Evolutionary conservation across 768 basidiomycete species (phyloP), one percentile per base, ranked within the genome.

Genomic region (Suillus alpinus): DNA sequence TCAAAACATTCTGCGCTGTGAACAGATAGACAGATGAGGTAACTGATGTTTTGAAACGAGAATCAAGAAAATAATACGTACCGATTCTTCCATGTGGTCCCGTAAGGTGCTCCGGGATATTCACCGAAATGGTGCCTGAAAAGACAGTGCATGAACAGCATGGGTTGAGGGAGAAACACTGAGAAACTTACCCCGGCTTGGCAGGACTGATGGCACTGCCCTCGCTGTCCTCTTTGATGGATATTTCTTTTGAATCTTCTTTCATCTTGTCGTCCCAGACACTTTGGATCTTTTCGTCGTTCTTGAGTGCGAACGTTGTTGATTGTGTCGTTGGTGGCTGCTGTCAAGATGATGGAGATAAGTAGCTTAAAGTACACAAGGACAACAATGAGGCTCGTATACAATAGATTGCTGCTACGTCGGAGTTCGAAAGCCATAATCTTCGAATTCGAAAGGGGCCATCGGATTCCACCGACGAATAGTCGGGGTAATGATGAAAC

Each of bases 51-150:
- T 68, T 29, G 6, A 44, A 10, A 36, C 4, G 10, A 39, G 9
- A 37, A 32, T 20, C n/a, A 37, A 37, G 8, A 16, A n/a, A n/a
- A n/a, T n/a, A n/a, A 32, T 8, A 13, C 66, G 32, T 39, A 71
- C 73, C 69, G 71, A 0, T 0, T 59, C 0, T 43, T 6, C 69
- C 69, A 72, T 2, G n/a, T 4, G 5, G 64, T 49, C n/a, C 74
- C 71, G 4, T 74, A 32, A 3, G 61, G 57, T 39, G 66, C 52
- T 10, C 58, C 53, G 3, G 69, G 73, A 18, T 72, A 71, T 32
- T 63, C 29, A 7, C 71, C 73, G n/a, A 71, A 72, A 2, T 34
- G 63, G 47, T 58, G 65, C 36, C 71, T 72, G 56, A 9, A 9
- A 39, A 50, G 16, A 32, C 0, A 12, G 18, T 53, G 9, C 18